Percentiles rank a stretch among this genome's conserved stretches.
These are phyloP conservation scores for Rhynchospora pubera DNA, from an alignment of 176 grass and related monocot genomes.

Conservation along the genomic window DNA sequence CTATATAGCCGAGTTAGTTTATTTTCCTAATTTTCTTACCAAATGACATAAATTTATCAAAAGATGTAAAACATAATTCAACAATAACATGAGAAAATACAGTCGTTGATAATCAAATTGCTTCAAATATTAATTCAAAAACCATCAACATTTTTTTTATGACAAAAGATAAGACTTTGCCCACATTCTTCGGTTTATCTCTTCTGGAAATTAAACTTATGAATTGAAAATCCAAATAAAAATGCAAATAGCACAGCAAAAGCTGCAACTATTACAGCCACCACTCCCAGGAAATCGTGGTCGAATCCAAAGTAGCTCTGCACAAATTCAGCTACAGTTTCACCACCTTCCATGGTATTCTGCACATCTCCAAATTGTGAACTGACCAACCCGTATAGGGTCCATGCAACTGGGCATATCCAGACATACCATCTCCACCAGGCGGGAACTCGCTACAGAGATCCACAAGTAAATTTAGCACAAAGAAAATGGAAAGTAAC, in stretches of 20 bases:
- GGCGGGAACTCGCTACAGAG: constrained; percentile 45
- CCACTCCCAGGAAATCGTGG: constrained; percentile 50
- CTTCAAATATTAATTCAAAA: not conserved
- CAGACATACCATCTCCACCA: constrained; percentile 93
- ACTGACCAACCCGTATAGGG: constrained; percentile 55
- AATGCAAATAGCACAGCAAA: constrained; percentile 47
- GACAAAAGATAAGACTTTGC: not conserved
- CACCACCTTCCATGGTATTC: rapidly evolving
- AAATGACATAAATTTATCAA: too few species aligned
- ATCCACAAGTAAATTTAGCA: constrained; percentile 6
- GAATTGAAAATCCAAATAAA: constrained; percentile 71
- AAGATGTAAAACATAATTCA: too few species aligned
- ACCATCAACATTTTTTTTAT: not conserved
- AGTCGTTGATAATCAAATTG: not conserved
- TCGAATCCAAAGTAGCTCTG: constrained; percentile 48
- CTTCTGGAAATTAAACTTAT: constrained; percentile 78
- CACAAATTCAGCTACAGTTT: constrained; percentile 39
- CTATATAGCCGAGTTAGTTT: too few species aligned
- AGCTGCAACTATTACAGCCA: constrained; percentile 44
- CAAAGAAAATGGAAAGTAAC: not conserved
- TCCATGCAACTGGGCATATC: constrained; percentile 73
- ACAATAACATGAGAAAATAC: not conserved
- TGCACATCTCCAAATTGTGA: constrained; percentile 62
- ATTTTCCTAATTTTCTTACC: too few species aligned
- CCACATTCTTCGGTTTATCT: constrained; percentile 33